Evolutionary conservation across 805 yeast species (phyloP).

Genomic region (Yamadazyma phyllophila): DNA sequence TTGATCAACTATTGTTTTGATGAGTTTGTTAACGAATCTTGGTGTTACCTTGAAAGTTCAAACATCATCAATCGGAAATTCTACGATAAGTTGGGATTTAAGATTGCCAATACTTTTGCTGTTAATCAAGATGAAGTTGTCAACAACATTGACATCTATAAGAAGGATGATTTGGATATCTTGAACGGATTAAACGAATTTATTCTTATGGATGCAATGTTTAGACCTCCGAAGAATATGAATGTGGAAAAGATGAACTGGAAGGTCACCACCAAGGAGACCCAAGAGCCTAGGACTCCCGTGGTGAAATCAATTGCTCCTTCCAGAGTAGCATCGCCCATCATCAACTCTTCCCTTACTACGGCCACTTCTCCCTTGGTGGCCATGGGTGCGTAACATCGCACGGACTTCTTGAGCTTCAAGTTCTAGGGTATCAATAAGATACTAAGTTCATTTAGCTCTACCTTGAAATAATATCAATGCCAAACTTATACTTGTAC

Average conservation of each 20-base stretch:
- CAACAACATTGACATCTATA: slow-evolving; percentile 15
- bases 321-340: not conserved
- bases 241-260: slow-evolving; percentile 11
- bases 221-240: slow-evolving; percentile 17
- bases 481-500: not conserved
- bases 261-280: slow-evolving; percentile 4
- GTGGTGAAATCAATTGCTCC: not conserved
- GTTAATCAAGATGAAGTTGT: slow-evolving; percentile 21
- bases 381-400: slow-evolving; percentile 14
- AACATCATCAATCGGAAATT: slow-evolving; percentile 52
- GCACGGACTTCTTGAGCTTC: slow-evolving; percentile 1
- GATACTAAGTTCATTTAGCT: slow-evolving; percentile 8
- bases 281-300: slow-evolving; percentile 2
- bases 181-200: slow-evolving; percentile 14
- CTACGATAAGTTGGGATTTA: slow-evolving; percentile 54
- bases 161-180: slow-evolving; percentile 12
- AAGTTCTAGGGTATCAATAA: slow-evolving; percentile 3
- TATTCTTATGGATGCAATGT: slow-evolving; percentile 21
- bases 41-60: slow-evolving; percentile 55
- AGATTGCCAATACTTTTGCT: slow-evolving; percentile 29
- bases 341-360: not conserved
- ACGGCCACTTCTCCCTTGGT: slow-evolving; percentile 9
- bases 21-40: slow-evolving; percentile 38
- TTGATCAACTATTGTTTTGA: slow-evolving; percentile 50
- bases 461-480: slow-evolving; percentile 8